Evolutionary conservation across 2,329 filamentous ascomycete genomes (phyloP), one percentile per base, ranked within the genome.

Genomic region (Magnaporthiopsis incrustans): DNA sequence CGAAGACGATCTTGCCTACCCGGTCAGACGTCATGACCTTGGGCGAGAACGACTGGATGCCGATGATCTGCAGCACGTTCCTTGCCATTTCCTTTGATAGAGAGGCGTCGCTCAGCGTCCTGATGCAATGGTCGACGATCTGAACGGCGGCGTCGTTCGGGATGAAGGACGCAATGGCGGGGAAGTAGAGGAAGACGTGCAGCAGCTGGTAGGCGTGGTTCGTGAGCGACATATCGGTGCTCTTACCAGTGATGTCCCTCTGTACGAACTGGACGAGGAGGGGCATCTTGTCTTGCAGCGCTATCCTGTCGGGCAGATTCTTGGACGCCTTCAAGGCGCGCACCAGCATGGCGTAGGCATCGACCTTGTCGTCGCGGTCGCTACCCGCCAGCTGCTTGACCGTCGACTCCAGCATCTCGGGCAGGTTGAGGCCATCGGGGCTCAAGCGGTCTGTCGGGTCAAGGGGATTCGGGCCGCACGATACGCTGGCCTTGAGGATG

Each of bases 341-440:
- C 38, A 89, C 85, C 59, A 99, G 80, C 70, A 89, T 89, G 73
- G 88, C 87, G 71, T 99, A 98, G 61, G 93, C 91, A 77, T 99
- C 95, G 38, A 95, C 76, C 68, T 89, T 89, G 15, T 86, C 87
- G 65, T 87, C 84, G 63, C 89, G 82, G 68, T 92, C 89, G 35
- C 86, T 80, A 27, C 90, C 87, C 53, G 89, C 90, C 60, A 99
- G 82, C 75, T 95, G 90, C 75, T 91, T 88, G 50, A 92, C 83
- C 6, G 92, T 86, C 0, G 91, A 96, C 69, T 96, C 90, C 68
- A 98, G 78, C 88, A 97, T 95, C 69, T 86, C 86, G 67, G 84
- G 83, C 65, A 97, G 87, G 56, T 84, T 88, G 59, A 82, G 79
- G 71, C 68, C 56, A 70, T 66, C 32, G 77, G 81, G 68, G 78